Evolutionary conservation across 108 stramenopile genomes (phyloP), one percentile per base, ranked within the genome.

Genomic region (Fragilaria crotonensis): DNA sequence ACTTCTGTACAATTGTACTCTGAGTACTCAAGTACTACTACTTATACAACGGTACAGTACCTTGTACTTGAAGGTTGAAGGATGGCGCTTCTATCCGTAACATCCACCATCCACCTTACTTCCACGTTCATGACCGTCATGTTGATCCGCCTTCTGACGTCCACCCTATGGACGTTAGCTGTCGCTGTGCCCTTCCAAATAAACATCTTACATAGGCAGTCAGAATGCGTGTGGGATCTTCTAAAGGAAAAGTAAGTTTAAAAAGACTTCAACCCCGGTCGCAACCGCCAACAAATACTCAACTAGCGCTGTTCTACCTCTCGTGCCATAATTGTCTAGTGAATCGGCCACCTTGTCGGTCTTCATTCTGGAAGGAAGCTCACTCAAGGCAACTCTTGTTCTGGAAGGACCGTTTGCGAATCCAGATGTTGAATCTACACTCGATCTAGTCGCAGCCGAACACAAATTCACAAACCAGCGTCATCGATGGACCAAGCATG

Each of bases 361-460:
- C 26, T 85, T 85, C 48, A 72, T 91, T 55, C 28, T 83, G 19
- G 67, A 66, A 1, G 86, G 84, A 11, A 26, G 67, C 2, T 66
- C 75, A 57, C 66, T 91, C 5, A 73, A 63, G 33, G 86, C 86
- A 5, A 67, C 67, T 2, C 29, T 66, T 2, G 53, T 30, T 1
- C n/a, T 91, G 31, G 82, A 85, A 32, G 90, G 90, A 7, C 85
- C 90, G 9, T 58, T 91, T 19, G 86, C 86, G 5, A 66, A 63
- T 28, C 28, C 54, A 1, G 69, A 64, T 20, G 46, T 67, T 21
- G 57, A 71, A 21, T 36, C 70, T 25, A 63, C 58, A 5, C 48
- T 58, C 25, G 66, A 71, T n/a, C 23, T 79, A 31, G 33, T 52
- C 9, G 52, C 41, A 49, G 49, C 56, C 1, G 49, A 59, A n/a